Base-by-base conservation (phyloP, 495 filamentous ascomycete genomes). In the Lophium mytilinum region DNA sequence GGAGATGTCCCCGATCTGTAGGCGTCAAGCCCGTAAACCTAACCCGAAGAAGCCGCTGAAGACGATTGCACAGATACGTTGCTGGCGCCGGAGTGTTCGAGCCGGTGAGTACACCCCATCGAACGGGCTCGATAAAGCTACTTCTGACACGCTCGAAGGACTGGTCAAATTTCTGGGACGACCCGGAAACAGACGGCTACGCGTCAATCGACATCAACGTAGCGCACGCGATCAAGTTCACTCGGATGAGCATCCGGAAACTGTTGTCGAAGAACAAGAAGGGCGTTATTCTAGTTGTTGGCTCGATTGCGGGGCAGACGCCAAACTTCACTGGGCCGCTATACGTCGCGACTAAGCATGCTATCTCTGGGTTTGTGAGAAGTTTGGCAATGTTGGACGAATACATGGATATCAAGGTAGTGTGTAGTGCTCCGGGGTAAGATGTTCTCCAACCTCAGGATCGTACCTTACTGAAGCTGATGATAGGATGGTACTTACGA, bases 291-390 rank as follows among this genome's bases (percentile, higher is more conserved):
- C 42, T 66, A 33, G 50, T 64, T 18, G 49, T 65, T 0, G 52
- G 68, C 3, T 63, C 56, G 24, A 39, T 66, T 1, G 64, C 66
- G 3, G 68, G 70, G 8, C 52, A 66, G 12, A 56, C 41, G 7
- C 56, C 55, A 0, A 21, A 14, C 12, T 66, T 66, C 50, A 53
- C 37, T n/a, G 52, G 43, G 3, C 50, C 67, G 14, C 18, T 73
- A 2, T 72, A 70, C 45, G 68, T 57, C 47, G 63, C 71, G 1
- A 60, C 50, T 35, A 73, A 72, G 52, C 67, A 71, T 53, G 70
- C 65, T 1, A 33, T 72, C n/a, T 58, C 67, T 1, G 68, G 68
- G 12, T 71, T 73, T 49, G 60, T 55, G 34, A 63, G 58, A 19
- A 60, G 58, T 9, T 61, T 72, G 64, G 58, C 57, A 11, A 40